Evolutionary conservation across 768 basidiomycete genomes (phyloP).

Genomic region (Mycena vitilis): DNA sequence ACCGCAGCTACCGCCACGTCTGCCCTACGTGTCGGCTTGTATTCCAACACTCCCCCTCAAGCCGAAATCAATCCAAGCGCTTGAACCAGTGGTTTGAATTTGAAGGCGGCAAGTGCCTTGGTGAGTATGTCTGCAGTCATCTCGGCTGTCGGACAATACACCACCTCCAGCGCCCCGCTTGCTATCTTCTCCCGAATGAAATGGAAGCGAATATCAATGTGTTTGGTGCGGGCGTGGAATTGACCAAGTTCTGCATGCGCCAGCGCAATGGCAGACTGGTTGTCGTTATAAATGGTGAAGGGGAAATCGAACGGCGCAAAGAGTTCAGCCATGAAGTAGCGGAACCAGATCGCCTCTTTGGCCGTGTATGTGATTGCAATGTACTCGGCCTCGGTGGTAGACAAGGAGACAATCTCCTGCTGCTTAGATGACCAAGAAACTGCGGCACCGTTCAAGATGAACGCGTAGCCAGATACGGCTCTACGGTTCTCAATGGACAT

Average conservation of each 20-base stretch:
- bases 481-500: conserved; percentile 22
- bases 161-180: conserved; percentile 1
- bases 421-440: conserved; percentile 41
- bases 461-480: conserved; percentile 21
- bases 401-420: conserved; percentile 41
- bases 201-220: conserved; percentile 26
- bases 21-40: neutral
- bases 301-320: conserved; percentile 26
- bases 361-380: conserved; percentile 17
- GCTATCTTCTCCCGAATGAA: conserved; percentile 22
- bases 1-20: no score
- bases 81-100: conserved; percentile 22
- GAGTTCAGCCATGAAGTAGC: conserved; percentile 38
- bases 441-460: conserved; percentile 37
- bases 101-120: conserved; percentile 23
- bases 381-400: conserved; percentile 26
- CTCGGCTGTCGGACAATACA: conserved; percentile 25
- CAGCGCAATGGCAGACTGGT: conserved; percentile 21
- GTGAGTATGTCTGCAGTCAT: conserved; percentile 28
- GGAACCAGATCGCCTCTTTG: conserved; percentile 43
- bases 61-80: conserved; percentile 23
- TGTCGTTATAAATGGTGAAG: conserved; percentile 24
- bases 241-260: conserved; percentile 24
- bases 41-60: conserved; percentile 31
- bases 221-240: conserved; percentile 24